phyloP scores from a whole-genome alignment of 371 early-diverging fungal genomes.

The Mucor circinelloides region DNA sequence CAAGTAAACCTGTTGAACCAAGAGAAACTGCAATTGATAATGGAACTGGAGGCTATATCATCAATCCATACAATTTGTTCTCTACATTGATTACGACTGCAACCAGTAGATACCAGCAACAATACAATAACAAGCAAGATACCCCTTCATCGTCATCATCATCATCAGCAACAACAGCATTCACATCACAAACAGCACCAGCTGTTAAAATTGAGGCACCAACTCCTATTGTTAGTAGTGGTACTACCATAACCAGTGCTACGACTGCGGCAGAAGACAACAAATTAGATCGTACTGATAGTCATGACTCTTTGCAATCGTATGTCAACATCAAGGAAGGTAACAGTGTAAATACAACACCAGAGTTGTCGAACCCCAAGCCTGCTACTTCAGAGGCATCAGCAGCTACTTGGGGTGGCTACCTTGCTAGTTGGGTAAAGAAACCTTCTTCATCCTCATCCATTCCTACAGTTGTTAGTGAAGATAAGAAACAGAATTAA shows the following conservation, averaged over 20 bases:
- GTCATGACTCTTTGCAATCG: slow-evolving; percentile 32
- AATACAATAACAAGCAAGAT: not conserved
- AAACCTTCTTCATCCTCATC: not conserved
- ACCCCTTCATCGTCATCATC: not conserved
- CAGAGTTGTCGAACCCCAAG: not conserved
- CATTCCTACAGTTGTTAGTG: not conserved
- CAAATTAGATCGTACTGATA: slow-evolving; percentile 27
- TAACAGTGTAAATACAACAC: not conserved
- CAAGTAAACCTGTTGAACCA: not conserved
- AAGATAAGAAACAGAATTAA: slow-evolving; percentile 13
- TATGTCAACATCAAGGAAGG: slow-evolving; percentile 23
- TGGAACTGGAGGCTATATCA: slow-evolving; percentile 8
- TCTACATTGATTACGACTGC: slow-evolving; percentile 24
- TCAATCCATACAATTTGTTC: slow-evolving; percentile 29
- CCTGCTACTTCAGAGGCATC: not conserved
- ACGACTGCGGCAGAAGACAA: not conserved
- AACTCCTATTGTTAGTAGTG: not conserved
- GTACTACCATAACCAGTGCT: not conserved
- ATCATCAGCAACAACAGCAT: not conserved
- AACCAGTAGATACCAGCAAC: slow-evolving; percentile 8
- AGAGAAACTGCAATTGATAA: not conserved
- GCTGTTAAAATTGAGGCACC: not conserved
- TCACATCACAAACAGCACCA: not conserved
- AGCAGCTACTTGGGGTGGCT: slow-evolving; percentile 17
- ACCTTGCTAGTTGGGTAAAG: slow-evolving; percentile 23